A percentile compares a stretch with the other conserved stretches of the same genome.
Conservation (phyloP, 768 basidiomycete species). For the Cystofilobasidium capitatum region DNA sequence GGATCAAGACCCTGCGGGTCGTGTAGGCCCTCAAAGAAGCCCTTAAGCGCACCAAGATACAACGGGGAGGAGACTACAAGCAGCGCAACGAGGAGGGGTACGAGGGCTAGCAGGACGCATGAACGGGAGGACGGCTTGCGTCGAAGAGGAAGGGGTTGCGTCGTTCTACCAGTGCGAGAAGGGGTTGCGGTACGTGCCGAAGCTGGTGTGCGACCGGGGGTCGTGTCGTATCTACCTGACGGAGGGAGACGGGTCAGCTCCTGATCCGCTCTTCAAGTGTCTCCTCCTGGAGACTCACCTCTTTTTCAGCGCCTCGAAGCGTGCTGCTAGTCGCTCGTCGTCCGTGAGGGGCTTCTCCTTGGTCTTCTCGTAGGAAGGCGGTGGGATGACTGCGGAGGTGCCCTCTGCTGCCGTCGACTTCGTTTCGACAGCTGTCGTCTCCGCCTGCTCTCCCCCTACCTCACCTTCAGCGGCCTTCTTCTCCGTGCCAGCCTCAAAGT, state of each 20-base stretch:
- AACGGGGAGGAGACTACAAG: background rate
- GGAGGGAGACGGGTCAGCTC: background rate
- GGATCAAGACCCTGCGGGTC: background rate
- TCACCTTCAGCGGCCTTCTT: slow-evolving; percentile 34
- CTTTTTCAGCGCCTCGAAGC: slow-evolving; percentile 82
- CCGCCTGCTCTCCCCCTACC: slow-evolving; percentile 27
- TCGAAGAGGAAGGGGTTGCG: too few species aligned
- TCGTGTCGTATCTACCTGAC: slow-evolving; percentile 7
- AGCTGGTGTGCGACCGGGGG: background rate
- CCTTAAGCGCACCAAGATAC: background rate
- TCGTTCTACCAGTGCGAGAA: too few species aligned
- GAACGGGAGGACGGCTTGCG: too few species aligned
- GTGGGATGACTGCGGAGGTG: background rate
- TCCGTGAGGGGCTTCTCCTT: background rate
- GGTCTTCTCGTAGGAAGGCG: slow-evolving; percentile 10
- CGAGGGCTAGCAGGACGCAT: background rate
- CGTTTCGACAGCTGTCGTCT: slow-evolving; percentile 1
- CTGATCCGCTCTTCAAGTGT: background rate
- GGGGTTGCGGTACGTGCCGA: background rate
- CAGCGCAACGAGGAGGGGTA: background rate
- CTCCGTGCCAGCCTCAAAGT: slow-evolving; percentile 10
- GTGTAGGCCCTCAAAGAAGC: background rate
- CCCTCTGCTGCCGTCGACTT: background rate
- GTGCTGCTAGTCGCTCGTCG: slow-evolving; percentile 46
- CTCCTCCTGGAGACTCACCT: slow-evolving; percentile 41